phyloP scores from a whole-genome alignment of 495 filamentous ascomycete species.

The Aspergillus heteromorphus region DNA sequence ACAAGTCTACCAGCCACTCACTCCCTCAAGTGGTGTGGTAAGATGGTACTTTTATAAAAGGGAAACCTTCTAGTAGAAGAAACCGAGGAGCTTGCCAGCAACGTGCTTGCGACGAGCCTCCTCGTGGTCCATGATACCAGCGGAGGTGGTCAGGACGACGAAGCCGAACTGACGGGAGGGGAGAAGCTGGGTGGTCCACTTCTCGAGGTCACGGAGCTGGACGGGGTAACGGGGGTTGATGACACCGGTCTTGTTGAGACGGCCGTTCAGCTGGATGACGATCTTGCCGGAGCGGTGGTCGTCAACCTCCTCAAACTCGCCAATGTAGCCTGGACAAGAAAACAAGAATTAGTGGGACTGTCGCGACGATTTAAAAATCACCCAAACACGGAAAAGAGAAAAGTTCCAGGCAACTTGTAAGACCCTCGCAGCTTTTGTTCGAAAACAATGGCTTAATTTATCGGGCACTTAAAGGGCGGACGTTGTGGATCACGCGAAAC shows the following conservation, averaged over 20 bases:
- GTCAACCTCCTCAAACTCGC: slow-evolving; percentile 99
- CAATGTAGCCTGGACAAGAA: slow-evolving; percentile 96
- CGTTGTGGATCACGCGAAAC: slow-evolving; percentile 74
- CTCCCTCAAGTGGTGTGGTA: too few relatives aligned
- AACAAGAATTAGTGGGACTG: slow-evolving; percentile 40
- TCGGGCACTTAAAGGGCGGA: slow-evolving; percentile 99
- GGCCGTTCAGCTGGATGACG: slow-evolving; percentile 89
- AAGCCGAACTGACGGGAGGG: slow-evolving; percentile 99
- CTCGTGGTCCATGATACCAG: slow-evolving; percentile 99
- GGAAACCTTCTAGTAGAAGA: slow-evolving; percentile 76
- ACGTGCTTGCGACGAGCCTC: slow-evolving; percentile 98
- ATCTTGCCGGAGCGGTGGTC: slow-evolving; percentile 99
- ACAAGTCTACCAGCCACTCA: slow-evolving; percentile 17
- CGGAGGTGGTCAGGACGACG: slow-evolving; percentile 96
- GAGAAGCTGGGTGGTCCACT: slow-evolving; percentile 97
- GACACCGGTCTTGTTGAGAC: slow-evolving; percentile 98
- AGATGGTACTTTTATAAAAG: too few relatives aligned
- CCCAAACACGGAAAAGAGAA: slow-evolving; percentile 36
- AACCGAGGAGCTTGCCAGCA: slow-evolving; percentile 91
- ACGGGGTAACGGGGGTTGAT: slow-evolving; percentile 99
- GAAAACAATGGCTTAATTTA: slow-evolving; percentile 60
- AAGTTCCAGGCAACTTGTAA: slow-evolving; percentile 76
- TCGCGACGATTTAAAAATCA: slow-evolving; percentile 22
- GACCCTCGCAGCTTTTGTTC: slow-evolving; percentile 68
- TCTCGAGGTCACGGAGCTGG: slow-evolving; percentile 93